These are phyloP conservation scores for Sedum album DNA, from an alignment of 164 flowering plant species.

Conservation along the genomic window DNA sequence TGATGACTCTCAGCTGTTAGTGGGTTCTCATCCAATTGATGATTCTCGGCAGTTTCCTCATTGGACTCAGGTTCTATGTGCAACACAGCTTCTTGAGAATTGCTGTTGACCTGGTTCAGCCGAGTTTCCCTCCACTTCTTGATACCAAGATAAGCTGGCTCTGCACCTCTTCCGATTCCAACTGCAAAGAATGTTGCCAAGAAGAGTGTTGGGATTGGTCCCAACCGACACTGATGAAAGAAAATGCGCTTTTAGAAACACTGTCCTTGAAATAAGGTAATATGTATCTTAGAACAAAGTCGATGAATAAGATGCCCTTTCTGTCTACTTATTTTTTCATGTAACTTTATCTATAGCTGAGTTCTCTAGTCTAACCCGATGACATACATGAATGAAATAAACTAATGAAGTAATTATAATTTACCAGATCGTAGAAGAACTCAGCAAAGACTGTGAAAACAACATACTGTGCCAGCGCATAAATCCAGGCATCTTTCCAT, in stretches of 20 bases:
- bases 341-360: background rate
- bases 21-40: background rate
- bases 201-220: background rate
- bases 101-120: background rate
- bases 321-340: background rate
- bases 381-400: background rate
- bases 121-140: background rate
- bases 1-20: background rate
- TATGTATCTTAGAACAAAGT: background rate
- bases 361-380: background rate
- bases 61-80: background rate
- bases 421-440: background rate
- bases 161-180: background rate
- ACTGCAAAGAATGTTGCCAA: background rate
- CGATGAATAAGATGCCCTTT: background rate
- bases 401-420: background rate
- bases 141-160: background rate
- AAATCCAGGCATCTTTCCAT: background rate
- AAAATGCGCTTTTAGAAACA: background rate
- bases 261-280: background rate
- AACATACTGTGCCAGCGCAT: background rate
- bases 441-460: background rate
- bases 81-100: background rate
- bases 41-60: background rate
- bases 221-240: background rate